phyloP scores from a whole-genome alignment of 208 protist species.

The Acanthamoeba royreba region DNA sequence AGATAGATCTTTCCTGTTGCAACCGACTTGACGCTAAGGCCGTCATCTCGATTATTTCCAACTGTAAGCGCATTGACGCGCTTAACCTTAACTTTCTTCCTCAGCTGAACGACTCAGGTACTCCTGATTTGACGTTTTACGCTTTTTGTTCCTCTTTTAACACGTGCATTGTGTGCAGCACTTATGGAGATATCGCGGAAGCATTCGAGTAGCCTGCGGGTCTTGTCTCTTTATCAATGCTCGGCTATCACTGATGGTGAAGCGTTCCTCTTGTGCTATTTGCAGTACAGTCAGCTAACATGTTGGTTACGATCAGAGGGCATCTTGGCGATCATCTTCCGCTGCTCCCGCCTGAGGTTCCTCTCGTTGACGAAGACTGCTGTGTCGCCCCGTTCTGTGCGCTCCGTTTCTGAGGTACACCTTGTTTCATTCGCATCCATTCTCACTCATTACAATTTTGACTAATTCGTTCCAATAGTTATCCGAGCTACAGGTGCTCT shows the following conservation, averaged over 20 bases:
- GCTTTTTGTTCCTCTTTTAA: background rate
- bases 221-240: background rate
- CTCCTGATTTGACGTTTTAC: background rate
- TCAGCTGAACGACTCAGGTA: background rate
- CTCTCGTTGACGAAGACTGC: background rate
- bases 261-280: background rate
- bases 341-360: background rate
- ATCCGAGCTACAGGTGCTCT: background rate
- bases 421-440: background rate
- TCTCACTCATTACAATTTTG: background rate
- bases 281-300: background rate
- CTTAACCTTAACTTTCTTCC: background rate
- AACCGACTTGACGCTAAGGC: background rate
- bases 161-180: background rate
- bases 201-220: background rate
- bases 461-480: background rate
- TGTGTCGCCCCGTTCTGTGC: background rate
- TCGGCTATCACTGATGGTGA: background rate
- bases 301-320: background rate
- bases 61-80: background rate
- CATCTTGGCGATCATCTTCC: background rate
- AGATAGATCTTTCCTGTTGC: background rate
- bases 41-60: background rate
- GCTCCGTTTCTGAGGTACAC: background rate
- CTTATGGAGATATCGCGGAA: background rate